These are phyloP conservation scores for Apiospora kogelbergensis DNA, from an alignment of 2,329 filamentous ascomycete genomes.

Conservation along the genomic window DNA sequence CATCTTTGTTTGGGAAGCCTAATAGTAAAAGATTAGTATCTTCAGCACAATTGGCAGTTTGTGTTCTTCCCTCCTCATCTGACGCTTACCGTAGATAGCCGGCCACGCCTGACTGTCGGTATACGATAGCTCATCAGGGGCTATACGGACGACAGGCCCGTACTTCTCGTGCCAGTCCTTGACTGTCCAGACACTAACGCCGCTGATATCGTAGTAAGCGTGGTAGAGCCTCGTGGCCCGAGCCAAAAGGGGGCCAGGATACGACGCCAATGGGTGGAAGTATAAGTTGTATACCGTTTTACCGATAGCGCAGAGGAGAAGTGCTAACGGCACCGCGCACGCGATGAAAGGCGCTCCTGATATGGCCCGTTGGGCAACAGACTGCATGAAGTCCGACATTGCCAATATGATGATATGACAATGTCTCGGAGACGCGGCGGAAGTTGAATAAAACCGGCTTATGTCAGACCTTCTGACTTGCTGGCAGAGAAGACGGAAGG, in stretches of 20 bases:
- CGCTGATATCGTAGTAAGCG: conserved; percentile 13
- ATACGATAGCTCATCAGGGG: conserved; percentile 37
- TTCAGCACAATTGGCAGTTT: conserved; percentile 28
- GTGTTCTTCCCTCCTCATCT: not conserved
- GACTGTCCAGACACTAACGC: conserved; percentile 17
- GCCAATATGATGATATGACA: not conserved
- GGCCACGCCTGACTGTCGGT: conserved; percentile 34
- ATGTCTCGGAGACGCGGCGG: not conserved
- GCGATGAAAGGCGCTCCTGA: not conserved
- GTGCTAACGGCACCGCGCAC: not conserved
- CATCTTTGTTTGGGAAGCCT: conserved; percentile 15
- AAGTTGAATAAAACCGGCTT: not conserved
- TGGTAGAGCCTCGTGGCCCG: conserved; percentile 13
- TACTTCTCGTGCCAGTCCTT: conserved; percentile 33
- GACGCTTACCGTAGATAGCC: conserved; percentile 26
- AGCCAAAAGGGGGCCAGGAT: conserved; percentile 22
- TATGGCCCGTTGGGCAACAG: not conserved
- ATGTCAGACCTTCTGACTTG: not conserved
- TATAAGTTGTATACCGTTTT: conserved; percentile 22
- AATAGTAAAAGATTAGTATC: not conserved
- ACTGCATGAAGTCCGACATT: not conserved
- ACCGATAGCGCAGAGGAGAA: conserved; percentile 11
- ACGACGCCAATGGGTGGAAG: conserved; percentile 23
- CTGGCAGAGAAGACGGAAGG: not conserved
- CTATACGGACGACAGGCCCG: conserved; percentile 39